phyloP scores from a whole-genome alignment of 2,329 filamentous ascomycete genomes.

The Coniochaeta ligniaria region DNA sequence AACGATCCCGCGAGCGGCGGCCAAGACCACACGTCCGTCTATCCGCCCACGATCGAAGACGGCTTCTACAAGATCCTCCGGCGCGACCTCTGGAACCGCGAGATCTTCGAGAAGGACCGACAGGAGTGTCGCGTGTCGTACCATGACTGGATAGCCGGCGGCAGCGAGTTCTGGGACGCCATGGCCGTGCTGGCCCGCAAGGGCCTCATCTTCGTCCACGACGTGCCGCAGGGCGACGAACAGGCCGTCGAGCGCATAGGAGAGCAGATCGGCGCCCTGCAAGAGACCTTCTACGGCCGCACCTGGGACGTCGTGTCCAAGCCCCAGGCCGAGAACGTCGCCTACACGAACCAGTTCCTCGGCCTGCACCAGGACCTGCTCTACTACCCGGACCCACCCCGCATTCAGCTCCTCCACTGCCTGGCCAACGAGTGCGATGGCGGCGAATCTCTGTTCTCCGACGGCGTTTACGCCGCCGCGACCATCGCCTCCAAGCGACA shows the following conservation, averaged over 20 bases:
- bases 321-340: constrained; percentile 80
- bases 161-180: constrained; percentile 49
- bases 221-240: constrained; percentile 59
- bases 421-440: constrained; percentile 72
- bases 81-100: constrained; percentile 32
- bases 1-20: constrained; percentile 30
- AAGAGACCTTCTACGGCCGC: constrained; percentile 83
- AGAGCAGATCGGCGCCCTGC: constrained; percentile 66
- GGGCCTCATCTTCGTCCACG: constrained; percentile 71
- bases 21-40: constrained; percentile 23
- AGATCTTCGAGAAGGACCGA: constrained; percentile 30
- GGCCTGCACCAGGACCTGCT: constrained; percentile 91
- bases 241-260: constrained; percentile 61
- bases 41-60: constrained; percentile 18
- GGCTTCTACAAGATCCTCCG: background rate
- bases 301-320: constrained; percentile 88
- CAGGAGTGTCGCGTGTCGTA: constrained; percentile 53
- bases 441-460: constrained; percentile 81
- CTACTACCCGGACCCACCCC: constrained; percentile 73
- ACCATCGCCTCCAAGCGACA: constrained; percentile 53
- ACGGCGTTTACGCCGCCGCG: constrained; percentile 57
- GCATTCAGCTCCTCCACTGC: constrained; percentile 84
- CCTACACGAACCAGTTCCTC: constrained; percentile 76
- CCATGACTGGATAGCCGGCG: constrained; percentile 60
- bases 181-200: constrained; percentile 55